Evolutionary conservation across 805 yeast species (phyloP).

Genomic region (Wickerhamomyces mucosus): DNA sequence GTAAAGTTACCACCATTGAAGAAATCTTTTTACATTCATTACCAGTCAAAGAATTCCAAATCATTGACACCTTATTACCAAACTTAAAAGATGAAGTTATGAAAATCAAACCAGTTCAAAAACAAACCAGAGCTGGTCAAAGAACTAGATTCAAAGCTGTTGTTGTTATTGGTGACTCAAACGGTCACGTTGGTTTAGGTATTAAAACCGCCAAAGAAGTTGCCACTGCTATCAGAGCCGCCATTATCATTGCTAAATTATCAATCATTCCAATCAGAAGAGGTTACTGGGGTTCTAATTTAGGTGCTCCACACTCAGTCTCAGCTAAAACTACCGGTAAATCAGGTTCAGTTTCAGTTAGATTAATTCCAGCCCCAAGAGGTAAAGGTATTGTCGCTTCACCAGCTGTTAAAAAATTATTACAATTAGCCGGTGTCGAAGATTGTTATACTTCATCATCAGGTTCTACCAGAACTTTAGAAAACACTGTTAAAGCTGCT

Average conservation of each 20-base stretch:
- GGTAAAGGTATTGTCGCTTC: conserved; percentile 99
- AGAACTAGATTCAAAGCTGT: conserved; percentile 99
- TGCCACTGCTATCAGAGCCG: conserved; percentile 99
- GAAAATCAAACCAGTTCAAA: conserved; percentile 99
- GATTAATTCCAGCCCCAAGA: conserved; percentile 99
- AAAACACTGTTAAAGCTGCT: conserved; percentile 99
- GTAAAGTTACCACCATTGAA: conserved; percentile 92
- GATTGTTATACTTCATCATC: conserved; percentile 98
- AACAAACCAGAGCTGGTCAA: conserved; percentile 99
- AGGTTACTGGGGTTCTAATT: conserved; percentile 99
- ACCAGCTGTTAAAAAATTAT: conserved; percentile 97
- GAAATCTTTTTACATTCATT: conserved; percentile 98
- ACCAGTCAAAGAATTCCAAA: conserved; percentile 99
- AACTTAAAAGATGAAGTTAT: conserved; percentile 95
- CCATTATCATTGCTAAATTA: conserved; percentile 97
- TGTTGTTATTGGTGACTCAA: conserved; percentile 97
- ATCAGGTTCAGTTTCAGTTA: conserved; percentile 98
- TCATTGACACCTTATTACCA: conserved; percentile 94
- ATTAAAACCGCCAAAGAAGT: conserved; percentile 99
- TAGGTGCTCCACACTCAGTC: conserved; percentile 99
- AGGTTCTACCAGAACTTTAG: conserved; percentile 99
- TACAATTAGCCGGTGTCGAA: conserved; percentile 99
- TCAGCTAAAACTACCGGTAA: conserved; percentile 98
- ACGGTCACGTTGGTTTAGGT: conserved; percentile 99
- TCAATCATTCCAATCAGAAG: conserved; percentile 99